A percentile compares a stretch with the other conserved stretches of the same genome.
These are phyloP conservation scores for Rubus parviflorus DNA, from an alignment of 306 rosid species.

Conservation along the genomic window DNA sequence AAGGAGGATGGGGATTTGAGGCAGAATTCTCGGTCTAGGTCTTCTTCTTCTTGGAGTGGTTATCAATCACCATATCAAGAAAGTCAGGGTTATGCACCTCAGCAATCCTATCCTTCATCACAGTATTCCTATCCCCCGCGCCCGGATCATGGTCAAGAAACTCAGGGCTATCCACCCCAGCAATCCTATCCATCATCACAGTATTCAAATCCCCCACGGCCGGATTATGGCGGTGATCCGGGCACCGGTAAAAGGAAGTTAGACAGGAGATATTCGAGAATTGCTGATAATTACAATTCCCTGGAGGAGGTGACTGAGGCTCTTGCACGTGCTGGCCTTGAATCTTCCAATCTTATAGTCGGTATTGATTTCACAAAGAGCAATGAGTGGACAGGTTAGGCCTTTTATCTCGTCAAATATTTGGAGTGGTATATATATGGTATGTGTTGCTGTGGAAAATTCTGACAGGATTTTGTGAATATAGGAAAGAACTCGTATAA, in stretches of 20 bases:
- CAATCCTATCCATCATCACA: slow-evolving; percentile 17
- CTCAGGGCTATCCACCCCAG: slow-evolving; percentile 33
- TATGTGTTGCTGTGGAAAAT: slow-evolving; percentile 31
- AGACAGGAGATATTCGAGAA: slow-evolving; percentile 81
- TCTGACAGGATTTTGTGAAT: slow-evolving; percentile 38
- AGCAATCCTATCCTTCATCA: slow-evolving; percentile 40
- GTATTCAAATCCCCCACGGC: slow-evolving; percentile 10
- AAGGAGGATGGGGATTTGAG: slow-evolving; percentile 42
- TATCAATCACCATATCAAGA: slow-evolving; percentile 40
- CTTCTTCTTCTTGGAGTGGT: slow-evolving; percentile 33
- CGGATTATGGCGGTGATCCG: background rate
- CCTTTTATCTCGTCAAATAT: slow-evolving; percentile 3
- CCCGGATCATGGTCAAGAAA: background rate
- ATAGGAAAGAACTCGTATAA: slow-evolving; percentile 70
- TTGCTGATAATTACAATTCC: slow-evolving; percentile 71
- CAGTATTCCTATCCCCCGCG: slow-evolving; percentile 8
- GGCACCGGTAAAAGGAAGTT: slow-evolving; percentile 24
- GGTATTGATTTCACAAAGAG: slow-evolving; percentile 96
- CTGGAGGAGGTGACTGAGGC: slow-evolving; percentile 86
- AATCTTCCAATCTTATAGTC: slow-evolving; percentile 92
- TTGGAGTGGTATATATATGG: background rate
- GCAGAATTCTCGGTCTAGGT: slow-evolving; percentile 35
- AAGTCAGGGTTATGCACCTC: slow-evolving; percentile 44
- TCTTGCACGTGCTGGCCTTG: slow-evolving; percentile 91
- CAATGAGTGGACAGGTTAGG: slow-evolving; percentile 97